Percentiles rank a stretch among this genome's conserved stretches.
Evolutionary conservation across 2,329 filamentous ascomycete genomes (phyloP).

Genomic region (Monilinia polystroma): DNA sequence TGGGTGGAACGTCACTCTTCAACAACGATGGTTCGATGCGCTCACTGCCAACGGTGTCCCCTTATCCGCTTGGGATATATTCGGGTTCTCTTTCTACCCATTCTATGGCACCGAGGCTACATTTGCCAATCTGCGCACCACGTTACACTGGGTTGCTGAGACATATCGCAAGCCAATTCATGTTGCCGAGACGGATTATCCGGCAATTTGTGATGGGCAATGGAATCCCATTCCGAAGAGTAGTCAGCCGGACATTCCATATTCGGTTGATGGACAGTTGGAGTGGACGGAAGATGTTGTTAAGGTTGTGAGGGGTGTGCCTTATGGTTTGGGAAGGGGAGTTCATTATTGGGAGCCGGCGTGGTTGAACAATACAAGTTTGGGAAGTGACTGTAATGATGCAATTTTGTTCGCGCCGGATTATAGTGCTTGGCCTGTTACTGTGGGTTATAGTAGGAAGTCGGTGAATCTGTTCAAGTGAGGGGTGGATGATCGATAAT

Average conservation of each 20-base stretch:
- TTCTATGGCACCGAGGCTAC: constrained; percentile 64
- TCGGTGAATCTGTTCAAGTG: constrained; percentile 18
- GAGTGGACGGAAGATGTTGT: constrained; percentile 61
- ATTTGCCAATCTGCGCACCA: constrained; percentile 54
- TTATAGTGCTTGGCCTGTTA: constrained; percentile 34
- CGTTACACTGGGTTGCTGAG: constrained; percentile 56
- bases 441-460: constrained; percentile 14
- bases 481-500: neutral
- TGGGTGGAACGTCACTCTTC: constrained; percentile 66
- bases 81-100: constrained; percentile 71
- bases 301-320: constrained; percentile 52
- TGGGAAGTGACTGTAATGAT: constrained; percentile 63
- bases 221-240: constrained; percentile 42
- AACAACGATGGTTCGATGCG: constrained; percentile 63
- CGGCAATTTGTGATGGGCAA: constrained; percentile 59
- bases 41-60: constrained; percentile 53
- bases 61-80: constrained; percentile 63
- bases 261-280: constrained; percentile 60
- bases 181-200: constrained; percentile 71
- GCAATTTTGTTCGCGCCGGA: constrained; percentile 57
- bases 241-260: constrained; percentile 52
- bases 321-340: constrained; percentile 51
- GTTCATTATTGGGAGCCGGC: constrained; percentile 73
- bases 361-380: constrained; percentile 43
- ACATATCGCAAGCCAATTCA: constrained; percentile 64